Evolutionary conservation across 1,284 basidiomycete genomes (phyloP).

Genomic region (Cutaneotrichosporon sp.): DNA sequence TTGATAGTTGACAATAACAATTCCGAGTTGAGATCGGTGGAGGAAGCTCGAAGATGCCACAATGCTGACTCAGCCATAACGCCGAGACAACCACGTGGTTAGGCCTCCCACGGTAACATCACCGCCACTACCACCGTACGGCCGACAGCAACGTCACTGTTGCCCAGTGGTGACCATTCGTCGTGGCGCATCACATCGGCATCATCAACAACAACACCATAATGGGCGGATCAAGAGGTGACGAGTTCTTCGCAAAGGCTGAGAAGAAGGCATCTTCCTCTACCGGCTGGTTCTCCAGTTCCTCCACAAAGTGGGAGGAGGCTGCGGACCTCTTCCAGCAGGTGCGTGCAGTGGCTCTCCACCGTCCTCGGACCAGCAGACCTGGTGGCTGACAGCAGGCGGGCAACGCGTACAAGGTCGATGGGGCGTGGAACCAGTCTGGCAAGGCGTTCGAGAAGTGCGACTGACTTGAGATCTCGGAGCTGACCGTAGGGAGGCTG

Average conservation of each 20-base stretch:
- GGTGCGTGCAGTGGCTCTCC: conserved; percentile 34
- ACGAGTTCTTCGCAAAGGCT: conserved; percentile 69
- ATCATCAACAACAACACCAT: conserved; percentile 1
- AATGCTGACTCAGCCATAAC: conserved; percentile 13
- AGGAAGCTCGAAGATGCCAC: conserved; percentile 3
- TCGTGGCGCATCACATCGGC: too few relatives aligned
- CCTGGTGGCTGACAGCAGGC: conserved; percentile 53
- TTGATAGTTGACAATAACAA: neutral
- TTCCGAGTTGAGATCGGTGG: neutral
- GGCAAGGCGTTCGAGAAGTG: conserved; percentile 71
- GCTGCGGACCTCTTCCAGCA: conserved; percentile 77
- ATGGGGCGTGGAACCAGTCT: conserved; percentile 83
- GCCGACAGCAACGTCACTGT: conserved; percentile 10
- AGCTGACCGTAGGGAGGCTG: conserved; percentile 60
- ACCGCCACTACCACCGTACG: neutral
- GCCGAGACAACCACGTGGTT: conserved; percentile 2
- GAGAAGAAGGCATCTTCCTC: conserved; percentile 86
- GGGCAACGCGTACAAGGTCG: conserved; percentile 92
- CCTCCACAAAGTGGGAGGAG: conserved; percentile 78
- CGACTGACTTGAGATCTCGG: neutral
- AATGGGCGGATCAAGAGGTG: conserved; percentile 41
- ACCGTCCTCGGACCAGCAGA: neutral
- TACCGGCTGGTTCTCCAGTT: conserved; percentile 74
- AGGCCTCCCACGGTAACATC: conserved; percentile 9
- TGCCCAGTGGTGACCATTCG: too few relatives aligned